These are phyloP conservation scores for Diospyros lotus DNA, from an alignment of 148 eudicot genomes.

Conservation along the genomic window DNA sequence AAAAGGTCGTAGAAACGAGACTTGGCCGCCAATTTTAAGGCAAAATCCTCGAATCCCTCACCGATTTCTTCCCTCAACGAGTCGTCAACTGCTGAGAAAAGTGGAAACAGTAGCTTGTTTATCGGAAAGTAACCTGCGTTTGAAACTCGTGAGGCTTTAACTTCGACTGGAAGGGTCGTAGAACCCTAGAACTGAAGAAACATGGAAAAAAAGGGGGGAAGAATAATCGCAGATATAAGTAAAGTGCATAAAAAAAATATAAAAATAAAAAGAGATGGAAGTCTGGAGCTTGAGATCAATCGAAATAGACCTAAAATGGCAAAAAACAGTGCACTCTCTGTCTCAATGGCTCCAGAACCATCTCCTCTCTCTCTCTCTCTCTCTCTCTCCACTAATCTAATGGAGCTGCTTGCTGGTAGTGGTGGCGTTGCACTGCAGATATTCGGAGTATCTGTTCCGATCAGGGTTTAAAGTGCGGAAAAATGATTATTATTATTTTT, in stretches of 20 bases:
- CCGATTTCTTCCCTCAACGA: not conserved
- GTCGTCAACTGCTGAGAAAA: not conserved
- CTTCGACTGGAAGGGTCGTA: not conserved
- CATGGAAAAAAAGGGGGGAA: not conserved
- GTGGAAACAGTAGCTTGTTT: not conserved
- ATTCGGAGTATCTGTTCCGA: constrained; percentile 24
- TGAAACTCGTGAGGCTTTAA: constrained; percentile 14
- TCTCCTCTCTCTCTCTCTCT: not conserved
- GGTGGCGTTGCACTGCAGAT: constrained; percentile 26
- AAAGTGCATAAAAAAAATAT: constrained; percentile 8
- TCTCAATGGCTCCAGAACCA: not conserved
- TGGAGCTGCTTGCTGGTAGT: not conserved
- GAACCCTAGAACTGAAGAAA: constrained; percentile 16
- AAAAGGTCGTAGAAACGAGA: not conserved
- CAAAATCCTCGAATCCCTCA: not conserved
- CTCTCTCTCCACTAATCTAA: not conserved
- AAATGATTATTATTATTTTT: not conserved
- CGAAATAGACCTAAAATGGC: too few relatives aligned
- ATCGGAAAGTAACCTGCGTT: constrained; percentile 12
- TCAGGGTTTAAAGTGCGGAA: constrained; percentile 3
- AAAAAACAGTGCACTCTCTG: too few relatives aligned
- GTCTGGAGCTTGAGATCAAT: not conserved
- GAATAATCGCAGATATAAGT: constrained; percentile 19
- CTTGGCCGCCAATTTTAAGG: too few relatives aligned
- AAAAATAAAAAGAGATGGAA: not conserved